Percentiles rank a stretch among this genome's conserved stretches.
These are phyloP conservation scores for Globisporangium viniferum DNA, from an alignment of 352 stramenopile species.

Conservation along the genomic window DNA sequence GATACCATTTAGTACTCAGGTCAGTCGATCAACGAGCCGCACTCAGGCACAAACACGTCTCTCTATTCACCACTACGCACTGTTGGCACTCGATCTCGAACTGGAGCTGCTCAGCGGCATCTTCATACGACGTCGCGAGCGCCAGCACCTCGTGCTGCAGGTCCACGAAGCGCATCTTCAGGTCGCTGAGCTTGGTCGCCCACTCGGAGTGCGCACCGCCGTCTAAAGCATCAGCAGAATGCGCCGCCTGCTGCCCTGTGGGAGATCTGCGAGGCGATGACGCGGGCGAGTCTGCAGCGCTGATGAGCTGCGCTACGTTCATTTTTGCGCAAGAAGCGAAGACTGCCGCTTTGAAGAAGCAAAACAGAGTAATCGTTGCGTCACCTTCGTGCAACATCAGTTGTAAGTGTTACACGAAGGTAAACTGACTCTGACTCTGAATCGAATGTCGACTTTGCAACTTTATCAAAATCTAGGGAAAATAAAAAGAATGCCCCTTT, in stretches of 20 bases:
- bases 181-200: constrained; percentile 13
- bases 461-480: no score
- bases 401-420: not conserved
- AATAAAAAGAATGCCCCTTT: no score
- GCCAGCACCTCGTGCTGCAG: constrained; percentile 37
- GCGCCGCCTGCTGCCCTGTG: not conserved
- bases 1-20: not conserved
- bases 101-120: constrained; percentile 33
- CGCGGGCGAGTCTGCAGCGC: not conserved
- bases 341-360: constrained; percentile 4
- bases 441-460: no score
- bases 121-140: constrained; percentile 28
- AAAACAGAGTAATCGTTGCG: not conserved
- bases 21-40: no score
- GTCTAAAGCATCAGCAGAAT: not conserved
- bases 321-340: not conserved
- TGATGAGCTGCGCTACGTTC: constrained; percentile 17
- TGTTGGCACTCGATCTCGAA: constrained; percentile 36
- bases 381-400: not conserved
- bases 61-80: constrained; percentile 17
- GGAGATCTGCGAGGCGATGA: not conserved
- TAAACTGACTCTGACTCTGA: not conserved
- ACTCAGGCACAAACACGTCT: not conserved
- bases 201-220: not conserved
- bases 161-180: constrained; percentile 30